Evolutionary conservation across 306 rosid genomes (phyloP).

Genomic region (Senna siamea): DNA sequence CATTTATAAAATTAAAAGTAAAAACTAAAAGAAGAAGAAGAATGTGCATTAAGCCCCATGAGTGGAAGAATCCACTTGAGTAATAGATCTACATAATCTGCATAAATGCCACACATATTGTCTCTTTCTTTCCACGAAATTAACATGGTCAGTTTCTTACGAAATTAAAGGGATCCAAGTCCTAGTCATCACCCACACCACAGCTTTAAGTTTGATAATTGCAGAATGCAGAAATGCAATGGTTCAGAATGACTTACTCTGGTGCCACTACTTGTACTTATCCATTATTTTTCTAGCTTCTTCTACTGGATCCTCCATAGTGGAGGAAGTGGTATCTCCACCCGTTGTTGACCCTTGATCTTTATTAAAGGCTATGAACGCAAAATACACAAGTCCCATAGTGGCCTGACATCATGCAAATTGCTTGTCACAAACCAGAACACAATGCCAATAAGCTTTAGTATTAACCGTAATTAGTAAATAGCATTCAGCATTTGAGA

Average conservation of each 20-base stretch:
- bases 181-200: slow-evolving; percentile 23
- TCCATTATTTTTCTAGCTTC: slow-evolving; percentile 95
- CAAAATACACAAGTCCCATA: slow-evolving; percentile 81
- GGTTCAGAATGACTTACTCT: slow-evolving; percentile 39
- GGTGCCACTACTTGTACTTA: slow-evolving; percentile 71
- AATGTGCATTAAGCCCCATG: not conserved
- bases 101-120: no score
- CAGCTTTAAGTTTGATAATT: slow-evolving; percentile 33
- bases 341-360: slow-evolving; percentile 64
- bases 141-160: not conserved
- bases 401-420: slow-evolving; percentile 65
- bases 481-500: slow-evolving; percentile 17
- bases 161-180: not conserved
- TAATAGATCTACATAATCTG: not conserved
- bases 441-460: not conserved
- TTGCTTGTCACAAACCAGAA: slow-evolving; percentile 14
- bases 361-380: slow-evolving; percentile 82
- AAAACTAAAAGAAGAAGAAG: not conserved
- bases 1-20: no score
- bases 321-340: slow-evolving; percentile 43
- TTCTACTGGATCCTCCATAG: slow-evolving; percentile 77
- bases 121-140: no score
- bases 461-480: not conserved
- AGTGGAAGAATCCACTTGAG: no score
- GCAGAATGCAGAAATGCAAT: slow-evolving; percentile 35